phyloP scores from a whole-genome alignment of 75 land plant genomes.

The Ceratopteris richardii region DNA sequence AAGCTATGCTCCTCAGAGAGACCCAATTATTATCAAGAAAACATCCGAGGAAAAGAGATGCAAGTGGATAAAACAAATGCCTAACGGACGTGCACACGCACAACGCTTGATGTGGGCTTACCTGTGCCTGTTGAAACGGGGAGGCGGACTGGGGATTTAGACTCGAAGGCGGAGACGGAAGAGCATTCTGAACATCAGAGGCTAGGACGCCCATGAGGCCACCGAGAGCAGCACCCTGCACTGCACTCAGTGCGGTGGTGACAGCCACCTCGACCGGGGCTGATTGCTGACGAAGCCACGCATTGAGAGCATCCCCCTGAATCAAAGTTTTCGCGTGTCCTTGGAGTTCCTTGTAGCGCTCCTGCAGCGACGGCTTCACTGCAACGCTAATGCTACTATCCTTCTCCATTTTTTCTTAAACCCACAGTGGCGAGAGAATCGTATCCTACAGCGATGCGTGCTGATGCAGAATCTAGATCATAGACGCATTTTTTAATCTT shows the following conservation, averaged over 20 bases:
- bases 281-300: constrained; percentile 66
- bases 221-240: constrained; percentile 79
- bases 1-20: no score
- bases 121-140: constrained; percentile 80
- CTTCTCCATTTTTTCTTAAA: no score
- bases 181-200: constrained; percentile 26
- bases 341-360: constrained; percentile 42
- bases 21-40: no score
- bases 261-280: constrained; percentile 73
- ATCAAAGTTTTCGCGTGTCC: constrained; percentile 20
- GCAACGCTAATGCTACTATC: no score
- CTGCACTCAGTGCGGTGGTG: constrained; percentile 57
- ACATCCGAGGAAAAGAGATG: no score
- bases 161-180: constrained; percentile 18
- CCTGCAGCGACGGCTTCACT: constrained; percentile 18
- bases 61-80: no score
- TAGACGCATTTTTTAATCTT: no score
- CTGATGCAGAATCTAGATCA: no score
- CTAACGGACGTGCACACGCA: no score
- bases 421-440: no score
- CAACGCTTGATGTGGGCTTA: neutral
- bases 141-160: constrained; percentile 58
- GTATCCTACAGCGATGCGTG: no score
- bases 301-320: neutral
- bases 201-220: constrained; percentile 78